Percentiles rank a stretch among this genome's conserved stretches.
Conservation (phyloP, 192 early-diverging fungal genomes). For the Linnemannia schmuckeri region DNA sequence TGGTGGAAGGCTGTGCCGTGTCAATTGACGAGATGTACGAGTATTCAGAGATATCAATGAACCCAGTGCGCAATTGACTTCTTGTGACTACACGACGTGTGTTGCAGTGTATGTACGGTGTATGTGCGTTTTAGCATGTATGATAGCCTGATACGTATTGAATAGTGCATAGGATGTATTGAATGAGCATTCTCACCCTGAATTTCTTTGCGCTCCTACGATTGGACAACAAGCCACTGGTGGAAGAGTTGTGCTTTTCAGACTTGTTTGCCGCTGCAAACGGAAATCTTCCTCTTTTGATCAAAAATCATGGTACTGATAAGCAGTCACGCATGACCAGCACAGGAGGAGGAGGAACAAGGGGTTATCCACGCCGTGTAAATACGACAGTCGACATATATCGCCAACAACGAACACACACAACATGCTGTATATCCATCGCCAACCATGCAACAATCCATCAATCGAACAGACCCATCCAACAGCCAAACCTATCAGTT, state of each 20-base stretch:
- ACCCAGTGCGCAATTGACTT: too few species aligned
- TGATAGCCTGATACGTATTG: too few species aligned
- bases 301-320: constrained; percentile 47
- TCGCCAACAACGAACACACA: neutral
- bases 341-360: neutral
- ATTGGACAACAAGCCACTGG: constrained; percentile 9
- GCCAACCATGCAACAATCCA: neutral
- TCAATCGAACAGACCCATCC: neutral
- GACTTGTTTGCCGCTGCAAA: constrained; percentile 21
- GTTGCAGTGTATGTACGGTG: too few species aligned
- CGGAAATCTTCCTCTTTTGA: constrained; percentile 44
- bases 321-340: constrained; percentile 26
- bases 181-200: too few species aligned
- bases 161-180: too few species aligned
- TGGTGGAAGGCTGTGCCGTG: too few species aligned
- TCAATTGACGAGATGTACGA: too few species aligned
- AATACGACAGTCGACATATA: neutral
- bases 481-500: neutral
- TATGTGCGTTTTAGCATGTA: too few species aligned
- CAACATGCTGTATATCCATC: neutral
- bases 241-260: neutral
- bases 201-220: neutral
- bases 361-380: neutral
- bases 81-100: too few species aligned
- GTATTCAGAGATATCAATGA: too few species aligned